Conservation (phyloP, 164 flowering plant species). For the Aristolochia fimbriata region DNA sequence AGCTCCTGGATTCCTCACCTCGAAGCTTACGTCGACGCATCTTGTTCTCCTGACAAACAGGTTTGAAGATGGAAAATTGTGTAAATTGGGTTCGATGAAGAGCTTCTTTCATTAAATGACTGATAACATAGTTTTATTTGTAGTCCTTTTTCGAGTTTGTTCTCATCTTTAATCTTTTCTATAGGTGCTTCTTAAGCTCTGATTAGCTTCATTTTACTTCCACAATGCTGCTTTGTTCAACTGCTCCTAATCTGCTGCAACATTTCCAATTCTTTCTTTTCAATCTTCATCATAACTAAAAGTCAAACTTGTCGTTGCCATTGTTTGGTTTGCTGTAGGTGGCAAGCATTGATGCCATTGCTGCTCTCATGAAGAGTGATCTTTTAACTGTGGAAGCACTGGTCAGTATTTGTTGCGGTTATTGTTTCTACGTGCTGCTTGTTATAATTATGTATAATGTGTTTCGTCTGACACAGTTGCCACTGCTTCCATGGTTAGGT, state of each 20-base stretch:
- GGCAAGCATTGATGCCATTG: conserved; percentile 52
- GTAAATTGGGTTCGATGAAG: too few relatives aligned
- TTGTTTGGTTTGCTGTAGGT: conserved; percentile 24
- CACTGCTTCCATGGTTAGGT: conserved; percentile 33
- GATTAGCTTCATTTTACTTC: not conserved
- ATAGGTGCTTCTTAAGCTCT: too few relatives aligned
- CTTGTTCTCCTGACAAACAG: conserved; percentile 58
- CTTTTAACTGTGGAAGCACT: conserved; percentile 39
- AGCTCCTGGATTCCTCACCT: conserved; percentile 41
- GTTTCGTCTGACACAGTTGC: not conserved
- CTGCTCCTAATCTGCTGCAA: not conserved
- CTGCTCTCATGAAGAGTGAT: conserved; percentile 49
- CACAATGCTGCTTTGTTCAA: not conserved
- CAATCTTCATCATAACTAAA: not conserved
- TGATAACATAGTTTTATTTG: too few relatives aligned
- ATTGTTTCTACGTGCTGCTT: not conserved
- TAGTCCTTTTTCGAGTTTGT: too few relatives aligned
- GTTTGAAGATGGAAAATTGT: conserved; percentile 17
- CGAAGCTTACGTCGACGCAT: conserved; percentile 56
- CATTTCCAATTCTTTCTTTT: not conserved
- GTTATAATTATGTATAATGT: not conserved
- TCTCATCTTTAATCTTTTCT: too few relatives aligned
- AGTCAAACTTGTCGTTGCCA: not conserved
- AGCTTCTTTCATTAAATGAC: too few relatives aligned
- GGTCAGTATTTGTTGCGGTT: conserved; percentile 25